These are phyloP conservation scores for Camellia granthamiana DNA, from an alignment of 148 eudicot species.

Conservation along the genomic window DNA sequence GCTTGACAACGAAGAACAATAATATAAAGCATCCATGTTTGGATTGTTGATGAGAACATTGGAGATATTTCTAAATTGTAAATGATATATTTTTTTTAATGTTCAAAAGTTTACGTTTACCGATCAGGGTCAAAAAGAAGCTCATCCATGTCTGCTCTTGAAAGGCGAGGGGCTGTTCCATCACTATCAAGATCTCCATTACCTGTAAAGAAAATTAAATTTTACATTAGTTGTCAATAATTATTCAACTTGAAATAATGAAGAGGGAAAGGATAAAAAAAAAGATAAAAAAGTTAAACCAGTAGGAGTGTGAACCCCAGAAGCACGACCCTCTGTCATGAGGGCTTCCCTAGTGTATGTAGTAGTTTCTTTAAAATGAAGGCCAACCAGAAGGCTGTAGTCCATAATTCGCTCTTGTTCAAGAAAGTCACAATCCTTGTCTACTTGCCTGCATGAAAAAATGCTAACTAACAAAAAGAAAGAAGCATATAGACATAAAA, in stretches of 20 bases:
- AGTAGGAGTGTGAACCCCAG: slow-evolving; percentile 22
- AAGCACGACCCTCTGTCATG: slow-evolving; percentile 5
- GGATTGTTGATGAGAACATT: not conserved
- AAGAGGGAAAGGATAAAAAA: not conserved
- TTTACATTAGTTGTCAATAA: not conserved
- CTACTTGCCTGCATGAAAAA: slow-evolving; percentile 58
- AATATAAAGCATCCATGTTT: not conserved
- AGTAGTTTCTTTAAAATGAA: no score
- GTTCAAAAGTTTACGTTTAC: slow-evolving; percentile 2
- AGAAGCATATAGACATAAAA: not conserved
- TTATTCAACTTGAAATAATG: not conserved
- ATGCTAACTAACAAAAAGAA: not conserved
- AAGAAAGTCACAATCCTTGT: not conserved
- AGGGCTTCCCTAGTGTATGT: slow-evolving; percentile 18
- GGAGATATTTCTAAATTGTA: not conserved
- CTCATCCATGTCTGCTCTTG: slow-evolving; percentile 23
- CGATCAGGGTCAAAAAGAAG: slow-evolving; percentile 21
- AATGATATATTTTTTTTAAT: not conserved
- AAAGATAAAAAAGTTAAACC: not conserved
- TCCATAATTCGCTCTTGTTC: no score
- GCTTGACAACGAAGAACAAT: no score
- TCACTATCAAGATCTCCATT: not conserved
- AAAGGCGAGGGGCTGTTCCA: slow-evolving; percentile 21
- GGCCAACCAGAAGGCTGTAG: no score
- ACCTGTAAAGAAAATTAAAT: not conserved